phyloP scores from a whole-genome alignment of 768 basidiomycete species.

The Termitomyces sp. region DNA sequence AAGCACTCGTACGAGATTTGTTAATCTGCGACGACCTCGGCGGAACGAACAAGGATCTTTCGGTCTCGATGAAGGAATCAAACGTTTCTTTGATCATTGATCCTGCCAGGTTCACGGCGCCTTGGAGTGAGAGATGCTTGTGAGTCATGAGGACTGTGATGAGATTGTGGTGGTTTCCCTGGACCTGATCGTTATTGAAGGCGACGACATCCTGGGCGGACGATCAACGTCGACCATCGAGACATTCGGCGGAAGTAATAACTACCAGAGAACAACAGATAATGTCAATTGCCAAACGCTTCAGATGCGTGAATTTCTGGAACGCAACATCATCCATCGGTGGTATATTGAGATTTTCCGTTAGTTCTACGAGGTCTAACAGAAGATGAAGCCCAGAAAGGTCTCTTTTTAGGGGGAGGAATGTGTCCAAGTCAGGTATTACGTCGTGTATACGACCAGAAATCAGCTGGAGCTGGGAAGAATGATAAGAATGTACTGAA shows the following conservation, averaged over 20 bases:
- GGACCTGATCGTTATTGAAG: slow-evolving; percentile 43
- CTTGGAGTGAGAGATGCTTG: slow-evolving; percentile 43
- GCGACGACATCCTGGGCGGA: slow-evolving; percentile 52
- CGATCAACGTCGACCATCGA: neutral
- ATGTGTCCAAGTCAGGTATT: slow-evolving; percentile 42
- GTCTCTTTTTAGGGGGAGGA: slow-evolving; percentile 42
- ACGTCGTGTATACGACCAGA: slow-evolving; percentile 20
- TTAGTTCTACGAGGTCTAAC: slow-evolving; percentile 50
- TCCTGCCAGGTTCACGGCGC: slow-evolving; percentile 41
- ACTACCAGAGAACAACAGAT: slow-evolving; percentile 53
- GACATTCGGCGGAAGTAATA: slow-evolving; percentile 4
- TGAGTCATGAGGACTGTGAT: slow-evolving; percentile 46
- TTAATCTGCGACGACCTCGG: slow-evolving; percentile 15
- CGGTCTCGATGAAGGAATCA: slow-evolving; percentile 27
- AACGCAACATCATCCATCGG: slow-evolving; percentile 22
- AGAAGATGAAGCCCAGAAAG: slow-evolving; percentile 46
- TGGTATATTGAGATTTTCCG: slow-evolving; percentile 41
- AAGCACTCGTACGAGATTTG: slow-evolving; percentile 14
- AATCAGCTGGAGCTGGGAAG: slow-evolving; percentile 28
- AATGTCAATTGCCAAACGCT: slow-evolving; percentile 42
- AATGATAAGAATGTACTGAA: slow-evolving; percentile 30
- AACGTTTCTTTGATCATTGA: slow-evolving; percentile 35
- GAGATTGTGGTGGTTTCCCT: slow-evolving; percentile 38
- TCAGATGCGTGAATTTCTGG: slow-evolving; percentile 29
- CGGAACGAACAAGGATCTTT: slow-evolving; percentile 17